Conservation (phyloP, 2,329 filamentous ascomycete genomes). For the Geosmithia flava region DNA sequence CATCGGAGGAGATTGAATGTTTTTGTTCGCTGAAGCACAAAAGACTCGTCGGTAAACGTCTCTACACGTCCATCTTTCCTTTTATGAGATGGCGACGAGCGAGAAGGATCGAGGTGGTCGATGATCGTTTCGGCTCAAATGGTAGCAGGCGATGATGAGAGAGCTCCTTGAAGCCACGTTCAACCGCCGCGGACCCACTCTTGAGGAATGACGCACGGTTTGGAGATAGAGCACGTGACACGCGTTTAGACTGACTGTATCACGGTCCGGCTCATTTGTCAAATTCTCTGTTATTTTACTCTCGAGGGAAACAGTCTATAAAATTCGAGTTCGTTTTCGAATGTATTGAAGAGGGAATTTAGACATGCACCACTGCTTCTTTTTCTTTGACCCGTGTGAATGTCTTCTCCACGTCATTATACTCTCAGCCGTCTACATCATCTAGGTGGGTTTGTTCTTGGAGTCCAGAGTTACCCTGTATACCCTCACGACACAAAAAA, state of each 20-base stretch:
- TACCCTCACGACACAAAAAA: too few relatives aligned
- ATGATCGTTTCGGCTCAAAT: neutral
- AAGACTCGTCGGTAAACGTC: neutral
- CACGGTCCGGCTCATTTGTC: too few relatives aligned
- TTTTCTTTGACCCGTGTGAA: too few relatives aligned
- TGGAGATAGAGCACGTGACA: conserved; percentile 1
- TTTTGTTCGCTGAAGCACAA: neutral
- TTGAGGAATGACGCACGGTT: conserved; percentile 1
- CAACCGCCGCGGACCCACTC: neutral
- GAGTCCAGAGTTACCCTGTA: too few relatives aligned
- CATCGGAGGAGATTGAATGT: conserved; percentile 1
- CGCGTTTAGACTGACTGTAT: neutral
- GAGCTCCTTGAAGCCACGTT: conserved; percentile 3
- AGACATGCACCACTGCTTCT: too few relatives aligned
- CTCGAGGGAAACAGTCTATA: too few relatives aligned
- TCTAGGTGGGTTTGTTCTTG: too few relatives aligned
- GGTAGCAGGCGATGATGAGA: neutral
- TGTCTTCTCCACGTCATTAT: too few relatives aligned
- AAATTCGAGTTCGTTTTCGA: too few relatives aligned
- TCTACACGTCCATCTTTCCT: conserved; percentile 1
- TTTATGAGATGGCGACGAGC: neutral
- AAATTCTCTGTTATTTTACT: too few relatives aligned
- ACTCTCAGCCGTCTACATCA: too few relatives aligned
- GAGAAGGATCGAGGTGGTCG: neutral
- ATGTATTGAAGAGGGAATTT: too few relatives aligned